Conservation (phyloP, 805 yeast species). For the Suhomyces sp. region DNA sequence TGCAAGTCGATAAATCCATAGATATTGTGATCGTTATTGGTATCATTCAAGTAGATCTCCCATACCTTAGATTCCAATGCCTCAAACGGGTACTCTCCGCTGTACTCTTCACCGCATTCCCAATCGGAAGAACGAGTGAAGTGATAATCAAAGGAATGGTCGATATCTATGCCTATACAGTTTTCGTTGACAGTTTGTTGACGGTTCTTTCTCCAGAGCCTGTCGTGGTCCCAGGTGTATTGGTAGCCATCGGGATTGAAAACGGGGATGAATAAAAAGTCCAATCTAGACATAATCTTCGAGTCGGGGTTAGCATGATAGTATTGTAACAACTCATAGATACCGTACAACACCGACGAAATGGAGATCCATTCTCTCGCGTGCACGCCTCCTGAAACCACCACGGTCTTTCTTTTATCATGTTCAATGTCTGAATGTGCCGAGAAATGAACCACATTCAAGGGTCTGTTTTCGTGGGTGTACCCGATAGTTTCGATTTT, state of each 20-base stretch:
- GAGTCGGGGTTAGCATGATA: slow-evolving; percentile 33
- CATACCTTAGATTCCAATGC: slow-evolving; percentile 40
- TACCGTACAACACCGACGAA: slow-evolving; percentile 61
- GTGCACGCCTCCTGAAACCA: slow-evolving; percentile 81
- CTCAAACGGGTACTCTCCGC: slow-evolving; percentile 72
- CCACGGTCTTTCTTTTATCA: slow-evolving; percentile 55
- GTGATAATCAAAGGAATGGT: slow-evolving; percentile 76
- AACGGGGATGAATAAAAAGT: slow-evolving; percentile 77
- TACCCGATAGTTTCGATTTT: slow-evolving; percentile 65
- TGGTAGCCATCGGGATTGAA: slow-evolving; percentile 90
- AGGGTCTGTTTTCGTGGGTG: slow-evolving; percentile 71
- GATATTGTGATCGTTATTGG: slow-evolving; percentile 54
- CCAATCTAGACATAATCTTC: slow-evolving; percentile 53
- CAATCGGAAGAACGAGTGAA: slow-evolving; percentile 60
- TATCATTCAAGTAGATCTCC: slow-evolving; percentile 35
- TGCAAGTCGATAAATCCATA: slow-evolving; percentile 81
- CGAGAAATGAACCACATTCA: slow-evolving; percentile 64
- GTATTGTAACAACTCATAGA: slow-evolving; percentile 34
- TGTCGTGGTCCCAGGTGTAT: slow-evolving; percentile 73
- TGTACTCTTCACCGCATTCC: slow-evolving; percentile 82
- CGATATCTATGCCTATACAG: slow-evolving; percentile 84
- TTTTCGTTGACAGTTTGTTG: slow-evolving; percentile 63
- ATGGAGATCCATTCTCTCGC: slow-evolving; percentile 89
- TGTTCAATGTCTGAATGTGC: slow-evolving; percentile 36
- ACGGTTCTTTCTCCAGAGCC: slow-evolving; percentile 87